These are phyloP conservation scores for Lecanicillium sp. DNA, from an alignment of 2,329 filamentous ascomycete species.

Conservation along the genomic window DNA sequence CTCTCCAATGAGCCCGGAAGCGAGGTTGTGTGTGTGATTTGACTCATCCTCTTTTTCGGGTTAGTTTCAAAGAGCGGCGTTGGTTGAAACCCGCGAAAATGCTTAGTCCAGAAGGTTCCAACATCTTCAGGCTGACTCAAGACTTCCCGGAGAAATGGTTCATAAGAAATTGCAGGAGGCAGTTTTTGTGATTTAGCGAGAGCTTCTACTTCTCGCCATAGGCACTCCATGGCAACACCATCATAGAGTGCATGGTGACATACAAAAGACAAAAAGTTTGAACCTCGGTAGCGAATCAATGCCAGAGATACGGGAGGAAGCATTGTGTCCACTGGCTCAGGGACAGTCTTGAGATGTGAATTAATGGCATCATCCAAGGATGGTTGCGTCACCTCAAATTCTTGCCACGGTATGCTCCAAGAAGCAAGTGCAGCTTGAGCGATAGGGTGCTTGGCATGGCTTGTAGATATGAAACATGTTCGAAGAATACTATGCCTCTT, in stretches of 20 bases:
- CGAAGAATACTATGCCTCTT: slow-evolving; percentile 66
- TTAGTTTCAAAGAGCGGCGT: slow-evolving; percentile 17
- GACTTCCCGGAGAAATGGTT: slow-evolving; percentile 54
- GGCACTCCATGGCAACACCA: slow-evolving; percentile 61
- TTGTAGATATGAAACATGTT: slow-evolving; percentile 64
- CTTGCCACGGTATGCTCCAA: slow-evolving; percentile 32
- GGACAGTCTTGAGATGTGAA: slow-evolving; percentile 30
- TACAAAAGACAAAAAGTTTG: slow-evolving; percentile 35
- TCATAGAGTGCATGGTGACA: slow-evolving; percentile 84
- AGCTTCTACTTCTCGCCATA: slow-evolving; percentile 64
- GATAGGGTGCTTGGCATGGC: slow-evolving; percentile 51
- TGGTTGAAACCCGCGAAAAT: slow-evolving; percentile 42
- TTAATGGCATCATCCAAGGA: slow-evolving; percentile 29
- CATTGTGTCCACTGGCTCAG: slow-evolving; percentile 33
- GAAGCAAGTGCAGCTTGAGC: slow-evolving; percentile 60
- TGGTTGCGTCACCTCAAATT: slow-evolving; percentile 19
- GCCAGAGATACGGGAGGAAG: slow-evolving; percentile 38
- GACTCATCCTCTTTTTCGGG: slow-evolving; percentile 14
- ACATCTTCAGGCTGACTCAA: slow-evolving; percentile 36
- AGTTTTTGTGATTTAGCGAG: slow-evolving; percentile 41
- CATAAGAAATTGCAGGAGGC: slow-evolving; percentile 44
- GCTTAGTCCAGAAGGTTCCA: slow-evolving; percentile 57
- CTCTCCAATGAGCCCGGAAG: slow-evolving; percentile 30
- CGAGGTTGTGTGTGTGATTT: slow-evolving; percentile 19
- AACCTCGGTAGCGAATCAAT: slow-evolving; percentile 23